These are phyloP conservation scores for Bacidia gigantensis DNA, from an alignment of 495 filamentous ascomycete genomes.

Conservation along the genomic window DNA sequence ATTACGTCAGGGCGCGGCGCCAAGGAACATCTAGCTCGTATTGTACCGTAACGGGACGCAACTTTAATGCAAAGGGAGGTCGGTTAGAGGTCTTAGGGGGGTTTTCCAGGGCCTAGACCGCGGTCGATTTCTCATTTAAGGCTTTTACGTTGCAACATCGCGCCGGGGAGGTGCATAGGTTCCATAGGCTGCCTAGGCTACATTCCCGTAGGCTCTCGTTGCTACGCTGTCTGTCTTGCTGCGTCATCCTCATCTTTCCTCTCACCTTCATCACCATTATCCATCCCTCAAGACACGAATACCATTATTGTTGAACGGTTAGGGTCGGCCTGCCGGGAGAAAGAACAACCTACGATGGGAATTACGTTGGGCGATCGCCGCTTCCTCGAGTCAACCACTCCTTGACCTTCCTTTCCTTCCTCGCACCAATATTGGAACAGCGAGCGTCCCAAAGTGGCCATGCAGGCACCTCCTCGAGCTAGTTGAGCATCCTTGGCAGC, in stretches of 20 bases:
- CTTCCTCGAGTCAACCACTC: background rate
- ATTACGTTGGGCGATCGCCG: too few species aligned
- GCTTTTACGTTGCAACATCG: background rate
- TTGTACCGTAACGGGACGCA: background rate
- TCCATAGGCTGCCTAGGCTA: background rate
- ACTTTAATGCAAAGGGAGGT: background rate
- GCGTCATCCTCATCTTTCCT: background rate
- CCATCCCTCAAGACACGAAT: background rate
- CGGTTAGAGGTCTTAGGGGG: background rate
- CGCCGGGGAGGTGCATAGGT: background rate
- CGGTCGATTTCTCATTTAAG: background rate
- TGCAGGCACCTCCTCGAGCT: conserved; percentile 2
- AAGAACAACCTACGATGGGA: too few species aligned
- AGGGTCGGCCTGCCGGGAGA: too few species aligned
- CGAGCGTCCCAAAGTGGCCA: background rate
- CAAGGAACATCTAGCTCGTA: background rate
- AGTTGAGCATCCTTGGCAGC: background rate
- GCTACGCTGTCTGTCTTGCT: background rate
- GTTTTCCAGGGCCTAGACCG: background rate
- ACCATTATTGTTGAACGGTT: too few species aligned
- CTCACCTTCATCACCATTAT: background rate
- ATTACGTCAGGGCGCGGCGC: background rate
- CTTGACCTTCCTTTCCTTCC: background rate
- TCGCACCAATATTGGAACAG: background rate
- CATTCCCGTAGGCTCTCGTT: background rate